Base-by-base conservation (phyloP, 331 rosid genomes). In the Pyracantha coccinea region DNA sequence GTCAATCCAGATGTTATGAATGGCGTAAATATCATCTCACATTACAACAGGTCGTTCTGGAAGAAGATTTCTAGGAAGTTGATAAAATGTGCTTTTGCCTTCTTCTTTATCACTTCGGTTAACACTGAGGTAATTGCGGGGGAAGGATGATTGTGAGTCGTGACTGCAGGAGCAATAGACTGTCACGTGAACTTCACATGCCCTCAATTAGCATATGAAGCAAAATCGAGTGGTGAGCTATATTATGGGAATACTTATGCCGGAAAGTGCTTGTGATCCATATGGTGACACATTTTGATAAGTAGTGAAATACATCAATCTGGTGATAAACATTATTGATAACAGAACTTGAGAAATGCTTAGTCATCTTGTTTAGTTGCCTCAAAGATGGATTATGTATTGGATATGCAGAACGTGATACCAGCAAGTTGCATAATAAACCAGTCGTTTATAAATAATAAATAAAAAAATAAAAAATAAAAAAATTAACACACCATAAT, bases 111-210 rank as follows among this genome's bases (percentile, higher is more conserved):
- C 85, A 44, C 77, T 29, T 75, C 92, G 99, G 96, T 85, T 20
- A 86, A 82, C 86, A 92, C 97, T 28, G 97, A 94, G 88, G 97
- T 88, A 74, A 90, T 95, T 79, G 91, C 96, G 7, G 96, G 91
- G 67, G 97, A 92, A 88, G 93, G 97, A 62, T 87, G 77, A 79
- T 94, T 68, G 71, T 94, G 74, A 94, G 78, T 94, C 66, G 71
- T 94, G 74, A 94, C 99, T 72, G 97, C 99, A 23, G 99, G 99
- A 41, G 99, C 87, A 47, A 85, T 92, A 73, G 99, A 94, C 73
- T 92, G 93, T 80, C 99, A 94, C 77, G 99, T 94, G 68, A 97
- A 94, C 80, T 92, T 85, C 79, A 90, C 85, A 78, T 90, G 99
- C 87, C 99, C 99, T 57, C 99, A 94, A 69, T 85, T 89, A 81